Evolutionary conservation across 441 rosid species (phyloP).

Genomic region (Metrosideros polymorpha): DNA sequence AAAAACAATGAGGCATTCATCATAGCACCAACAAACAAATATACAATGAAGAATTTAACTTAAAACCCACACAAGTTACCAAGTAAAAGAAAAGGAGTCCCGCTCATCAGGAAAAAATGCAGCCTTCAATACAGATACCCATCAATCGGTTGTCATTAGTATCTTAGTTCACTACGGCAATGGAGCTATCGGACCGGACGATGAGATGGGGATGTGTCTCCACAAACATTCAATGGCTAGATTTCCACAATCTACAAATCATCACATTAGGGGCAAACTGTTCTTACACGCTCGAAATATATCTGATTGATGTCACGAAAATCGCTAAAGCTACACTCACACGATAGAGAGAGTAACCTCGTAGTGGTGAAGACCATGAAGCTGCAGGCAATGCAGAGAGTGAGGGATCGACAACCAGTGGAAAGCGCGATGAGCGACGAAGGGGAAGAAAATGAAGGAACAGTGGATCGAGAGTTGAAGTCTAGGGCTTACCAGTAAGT

Average conservation of each 20-base stretch:
- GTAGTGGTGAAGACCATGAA: neutral
- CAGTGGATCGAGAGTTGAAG: too few species aligned
- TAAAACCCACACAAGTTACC: neutral
- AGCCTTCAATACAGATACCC: neutral
- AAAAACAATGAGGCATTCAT: neutral
- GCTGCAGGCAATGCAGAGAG: neutral
- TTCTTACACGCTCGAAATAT: neutral
- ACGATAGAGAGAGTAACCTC: neutral
- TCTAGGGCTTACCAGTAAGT: too few species aligned
- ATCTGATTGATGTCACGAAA: neutral
- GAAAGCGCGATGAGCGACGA: too few species aligned
- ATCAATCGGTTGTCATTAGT: neutral
- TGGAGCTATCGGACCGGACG: neutral
- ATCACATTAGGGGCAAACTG: neutral
- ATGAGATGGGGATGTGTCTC: neutral
- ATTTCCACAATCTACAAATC: neutral
- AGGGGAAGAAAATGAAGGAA: too few species aligned
- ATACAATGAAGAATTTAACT: neutral
- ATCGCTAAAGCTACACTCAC: neutral
- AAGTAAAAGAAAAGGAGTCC: neutral
- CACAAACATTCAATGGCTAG: neutral
- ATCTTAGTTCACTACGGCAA: neutral
- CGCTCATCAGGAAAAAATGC: neutral
- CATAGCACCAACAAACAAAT: neutral
- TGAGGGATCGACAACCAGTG: too few species aligned